Conservation (phyloP, 257 asterid genomes). For the Perilla frutescens region DNA sequence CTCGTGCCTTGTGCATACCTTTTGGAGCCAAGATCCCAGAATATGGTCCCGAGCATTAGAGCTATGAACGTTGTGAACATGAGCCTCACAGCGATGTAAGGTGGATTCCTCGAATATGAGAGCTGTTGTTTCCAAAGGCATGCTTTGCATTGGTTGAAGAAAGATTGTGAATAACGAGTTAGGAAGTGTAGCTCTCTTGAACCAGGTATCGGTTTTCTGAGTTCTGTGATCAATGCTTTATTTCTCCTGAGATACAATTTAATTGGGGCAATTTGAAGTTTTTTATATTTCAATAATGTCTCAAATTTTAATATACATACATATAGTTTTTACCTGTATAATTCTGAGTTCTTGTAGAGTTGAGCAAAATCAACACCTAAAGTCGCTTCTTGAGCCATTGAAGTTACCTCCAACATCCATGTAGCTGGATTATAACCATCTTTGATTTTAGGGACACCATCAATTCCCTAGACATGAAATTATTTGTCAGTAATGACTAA, state of each 20-base stretch:
- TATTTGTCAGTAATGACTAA: background rate
- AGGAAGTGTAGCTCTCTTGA: slow-evolving; percentile 59
- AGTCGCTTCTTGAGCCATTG: slow-evolving; percentile 57
- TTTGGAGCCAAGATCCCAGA: slow-evolving; percentile 77
- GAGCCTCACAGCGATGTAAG: slow-evolving; percentile 65
- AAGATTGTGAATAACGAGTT: slow-evolving; percentile 60
- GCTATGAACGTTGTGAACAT: slow-evolving; percentile 65
- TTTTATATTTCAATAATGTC: too few species aligned
- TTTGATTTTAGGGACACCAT: slow-evolving; percentile 54
- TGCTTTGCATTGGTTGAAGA: slow-evolving; percentile 64
- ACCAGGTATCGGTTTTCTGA: slow-evolving; percentile 54
- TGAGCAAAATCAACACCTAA: slow-evolving; percentile 57
- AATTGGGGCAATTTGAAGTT: too few species aligned
- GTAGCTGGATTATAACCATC: slow-evolving; percentile 84
- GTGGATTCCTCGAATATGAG: slow-evolving; percentile 77
- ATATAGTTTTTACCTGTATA: slow-evolving; percentile 46
- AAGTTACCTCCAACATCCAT: slow-evolving; percentile 81
- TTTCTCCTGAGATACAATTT: slow-evolving; percentile 60
- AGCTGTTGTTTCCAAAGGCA: slow-evolving; percentile 80
- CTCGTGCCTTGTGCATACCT: slow-evolving; percentile 40
- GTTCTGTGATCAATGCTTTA: slow-evolving; percentile 58
- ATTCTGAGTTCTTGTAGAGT: slow-evolving; percentile 60
- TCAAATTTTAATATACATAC: too few species aligned
- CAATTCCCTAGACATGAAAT: slow-evolving; percentile 40
- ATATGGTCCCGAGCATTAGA: slow-evolving; percentile 69